Evolutionary conservation across 352 stramenopile genomes (phyloP).

Genomic region (Pythium pyrilobum): DNA sequence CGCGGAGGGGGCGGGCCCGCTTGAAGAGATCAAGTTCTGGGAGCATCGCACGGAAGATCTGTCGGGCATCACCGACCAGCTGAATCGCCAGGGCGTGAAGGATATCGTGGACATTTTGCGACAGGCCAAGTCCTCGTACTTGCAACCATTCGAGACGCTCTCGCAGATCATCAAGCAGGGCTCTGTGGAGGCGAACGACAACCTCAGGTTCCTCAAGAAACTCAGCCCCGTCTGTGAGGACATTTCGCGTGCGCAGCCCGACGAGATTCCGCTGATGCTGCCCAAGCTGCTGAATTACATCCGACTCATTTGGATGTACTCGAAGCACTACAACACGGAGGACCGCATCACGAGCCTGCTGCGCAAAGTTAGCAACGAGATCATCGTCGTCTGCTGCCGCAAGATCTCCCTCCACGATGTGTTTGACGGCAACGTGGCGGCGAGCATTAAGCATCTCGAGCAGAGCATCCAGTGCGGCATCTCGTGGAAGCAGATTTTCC

Average conservation of each 20-base stretch:
- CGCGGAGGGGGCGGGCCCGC: constrained; percentile 84
- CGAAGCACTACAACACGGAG: constrained; percentile 92
- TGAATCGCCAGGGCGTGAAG: constrained; percentile 88
- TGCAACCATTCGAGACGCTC: constrained; percentile 90
- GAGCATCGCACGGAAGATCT: constrained; percentile 89
- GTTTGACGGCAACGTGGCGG: constrained; percentile 91
- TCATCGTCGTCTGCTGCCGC: constrained; percentile 88
- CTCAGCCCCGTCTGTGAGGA: constrained; percentile 89
- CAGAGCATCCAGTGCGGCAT: constrained; percentile 91
- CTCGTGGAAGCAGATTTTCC: constrained; percentile 90
- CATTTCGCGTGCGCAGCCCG: constrained; percentile 74
- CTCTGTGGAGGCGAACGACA: constrained; percentile 91
- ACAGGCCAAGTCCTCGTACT: constrained; percentile 90
- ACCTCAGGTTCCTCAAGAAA: constrained; percentile 92
- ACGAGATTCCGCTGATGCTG: constrained; percentile 88
- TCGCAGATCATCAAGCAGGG: constrained; percentile 92
- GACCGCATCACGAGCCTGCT: constrained; percentile 91
- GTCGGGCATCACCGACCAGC: constrained; percentile 91
- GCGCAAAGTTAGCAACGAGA: constrained; percentile 94
- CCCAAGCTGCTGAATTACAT: constrained; percentile 91
- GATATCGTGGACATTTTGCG: constrained; percentile 85
- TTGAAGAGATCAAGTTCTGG: constrained; percentile 97
- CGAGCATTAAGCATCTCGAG: constrained; percentile 84
- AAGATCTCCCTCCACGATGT: constrained; percentile 89
- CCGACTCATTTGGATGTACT: constrained; percentile 93